Evolutionary conservation across 129 eudicot genomes (phyloP), one percentile per base, ranked within the genome.

Genomic region (Flaveria brownii): DNA sequence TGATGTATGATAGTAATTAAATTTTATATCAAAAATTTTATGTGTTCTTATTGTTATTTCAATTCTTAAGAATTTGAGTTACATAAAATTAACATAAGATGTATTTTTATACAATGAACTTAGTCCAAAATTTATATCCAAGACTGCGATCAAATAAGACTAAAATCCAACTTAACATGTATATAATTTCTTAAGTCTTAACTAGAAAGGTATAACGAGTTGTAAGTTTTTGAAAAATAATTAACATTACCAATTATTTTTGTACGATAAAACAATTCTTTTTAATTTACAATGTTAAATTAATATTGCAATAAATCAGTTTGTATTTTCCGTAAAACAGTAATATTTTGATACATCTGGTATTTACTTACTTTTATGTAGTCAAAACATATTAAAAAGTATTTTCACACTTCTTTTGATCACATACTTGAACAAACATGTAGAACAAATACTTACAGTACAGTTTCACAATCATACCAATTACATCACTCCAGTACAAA

Each of bases 391-490:
- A 59, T 59, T 3, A 59, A 22, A 17, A 23, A 23, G 33, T 59
- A 23, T 23, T 59, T 59, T 9, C 65, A 59, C 14, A 22, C 65
- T 23, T 59, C 30, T 59, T 9, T 49, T 49, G 16, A 49, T 3
- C 14, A 23, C 30, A 22, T 23, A 59, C 30, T 59, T 59, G 36
- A 59, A 22, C 65, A 59, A 59, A 59, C 23, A 59, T n/a, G 25
- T 51, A 14, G 5, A 51, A 6, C 20, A 15, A 13, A 51, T 51
- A 15, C 57, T 4, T 51, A 6, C 57, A 51, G 8, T 36, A 36
- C 41, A 36, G 22, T 56, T 56, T 59, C 65, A 18, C 65, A 59
- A 59, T 59, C 65, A 59, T 22, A 59, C 23, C 28, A 59, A 59
- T 22, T 59, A 23, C 65, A 59, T 59, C n/a, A 49, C 14, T 59